A percentile compares a stretch with the other conserved stretches of the same genome.
Conservation (phyloP, 768 basidiomycete genomes). For the Suillus paluster region DNA sequence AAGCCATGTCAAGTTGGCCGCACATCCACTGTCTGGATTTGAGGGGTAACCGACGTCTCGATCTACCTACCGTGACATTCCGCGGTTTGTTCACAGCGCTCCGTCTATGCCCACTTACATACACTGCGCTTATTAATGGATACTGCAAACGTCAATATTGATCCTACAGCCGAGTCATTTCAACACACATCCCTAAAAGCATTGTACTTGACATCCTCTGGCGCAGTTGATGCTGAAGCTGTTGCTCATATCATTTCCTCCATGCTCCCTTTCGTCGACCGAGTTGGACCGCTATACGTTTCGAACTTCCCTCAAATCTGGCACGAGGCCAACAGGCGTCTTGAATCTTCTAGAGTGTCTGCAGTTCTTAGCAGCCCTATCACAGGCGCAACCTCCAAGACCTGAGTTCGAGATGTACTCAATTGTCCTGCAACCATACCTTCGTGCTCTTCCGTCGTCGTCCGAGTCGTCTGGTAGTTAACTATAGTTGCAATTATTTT, state of each 20-base stretch:
- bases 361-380: background rate
- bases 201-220: background rate
- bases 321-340: background rate
- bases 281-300: background rate
- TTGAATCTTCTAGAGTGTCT: background rate
- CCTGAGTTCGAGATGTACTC: background rate
- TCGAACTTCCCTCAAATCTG: background rate
- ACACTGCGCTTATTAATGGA: background rate
- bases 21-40: background rate
- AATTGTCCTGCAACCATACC: background rate
- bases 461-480: background rate
- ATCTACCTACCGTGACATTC: background rate
- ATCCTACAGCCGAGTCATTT: background rate
- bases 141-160: background rate
- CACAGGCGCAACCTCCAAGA: background rate
- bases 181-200: background rate
- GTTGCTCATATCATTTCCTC: background rate
- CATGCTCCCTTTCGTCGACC: background rate
- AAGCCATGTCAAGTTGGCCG: slow-evolving; percentile 2
- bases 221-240: background rate
- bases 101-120: background rate
- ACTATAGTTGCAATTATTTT: background rate
- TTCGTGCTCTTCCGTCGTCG: background rate
- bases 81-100: background rate
- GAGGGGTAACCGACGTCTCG: background rate